phyloP scores from a whole-genome alignment of 129 eudicot species.

The Logfia minima region DNA sequence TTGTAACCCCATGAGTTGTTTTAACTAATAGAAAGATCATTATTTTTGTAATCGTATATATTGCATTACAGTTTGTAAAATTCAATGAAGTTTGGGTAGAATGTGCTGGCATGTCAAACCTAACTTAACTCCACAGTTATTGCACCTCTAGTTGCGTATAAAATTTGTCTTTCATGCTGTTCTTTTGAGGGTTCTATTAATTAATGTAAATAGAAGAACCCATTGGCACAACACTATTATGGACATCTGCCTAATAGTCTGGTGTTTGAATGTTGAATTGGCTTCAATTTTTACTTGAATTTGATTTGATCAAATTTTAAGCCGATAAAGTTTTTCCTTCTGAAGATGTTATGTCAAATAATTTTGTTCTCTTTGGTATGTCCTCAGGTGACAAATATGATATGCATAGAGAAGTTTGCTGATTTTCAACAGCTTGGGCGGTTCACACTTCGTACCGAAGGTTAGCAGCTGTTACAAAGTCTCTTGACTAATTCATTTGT shows the following conservation, averaged over 20 bases:
- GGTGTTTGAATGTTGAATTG: not conserved
- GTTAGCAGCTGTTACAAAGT: slow-evolving; percentile 26
- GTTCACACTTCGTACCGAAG: slow-evolving; percentile 97
- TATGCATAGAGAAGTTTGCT: slow-evolving; percentile 80
- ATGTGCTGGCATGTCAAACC: not conserved
- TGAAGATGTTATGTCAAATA: not conserved
- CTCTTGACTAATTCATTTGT: not conserved
- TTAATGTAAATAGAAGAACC: not conserved
- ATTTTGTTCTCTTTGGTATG: not conserved
- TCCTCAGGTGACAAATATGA: slow-evolving; percentile 64
- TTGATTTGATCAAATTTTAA: not conserved
- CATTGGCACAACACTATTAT: not conserved
- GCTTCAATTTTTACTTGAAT: not conserved
- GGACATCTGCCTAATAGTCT: not conserved
- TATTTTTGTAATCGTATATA: not conserved
- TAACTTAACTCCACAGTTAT: not conserved
- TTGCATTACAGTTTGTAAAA: no score
- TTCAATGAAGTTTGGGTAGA: not conserved
- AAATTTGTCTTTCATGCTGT: not conserved
- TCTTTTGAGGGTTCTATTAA: not conserved
- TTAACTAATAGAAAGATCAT: not conserved
- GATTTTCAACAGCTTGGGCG: slow-evolving; percentile 90
- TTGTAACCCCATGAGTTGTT: not conserved
- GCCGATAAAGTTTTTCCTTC: not conserved
- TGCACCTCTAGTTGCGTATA: not conserved